Conservation (phyloP, 306 rosid species). For the Abrus pulchellus region DNA sequence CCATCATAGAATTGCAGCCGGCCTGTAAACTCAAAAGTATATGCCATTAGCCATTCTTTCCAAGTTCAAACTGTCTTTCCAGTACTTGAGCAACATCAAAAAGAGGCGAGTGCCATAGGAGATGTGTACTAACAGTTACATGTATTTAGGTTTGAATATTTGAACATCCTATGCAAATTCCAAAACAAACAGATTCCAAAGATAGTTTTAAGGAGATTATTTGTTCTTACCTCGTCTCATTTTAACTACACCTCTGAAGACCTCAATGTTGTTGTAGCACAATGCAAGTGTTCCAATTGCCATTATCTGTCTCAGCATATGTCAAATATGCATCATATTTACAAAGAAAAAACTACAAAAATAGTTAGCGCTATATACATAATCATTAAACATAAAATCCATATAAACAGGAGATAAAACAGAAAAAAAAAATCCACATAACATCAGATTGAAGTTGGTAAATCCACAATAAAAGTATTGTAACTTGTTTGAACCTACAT, state of each 20-base stretch:
- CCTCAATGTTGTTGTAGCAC: conserved; percentile 88
- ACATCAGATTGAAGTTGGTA: conserved; percentile 17
- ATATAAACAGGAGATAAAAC: conserved; percentile 26
- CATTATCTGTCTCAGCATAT: conserved; percentile 74
- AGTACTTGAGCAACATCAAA: conserved; percentile 15
- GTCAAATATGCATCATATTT: conserved; percentile 47
- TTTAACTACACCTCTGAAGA: conserved; percentile 98
- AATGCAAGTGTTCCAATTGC: conserved; percentile 93
- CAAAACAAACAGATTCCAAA: conserved; percentile 12
- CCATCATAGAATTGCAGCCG: conserved; percentile 17
- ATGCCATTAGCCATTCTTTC: neutral
- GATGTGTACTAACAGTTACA: conserved; percentile 27
- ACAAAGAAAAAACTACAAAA: conserved; percentile 8
- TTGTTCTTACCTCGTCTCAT: conserved; percentile 90
- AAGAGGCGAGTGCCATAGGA: conserved; percentile 15
- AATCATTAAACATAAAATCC: conserved; percentile 18
- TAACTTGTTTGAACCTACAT: conserved; percentile 34
- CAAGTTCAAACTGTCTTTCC: conserved; percentile 24
- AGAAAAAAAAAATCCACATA: conserved; percentile 6
- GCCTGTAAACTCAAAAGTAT: conserved; percentile 26
- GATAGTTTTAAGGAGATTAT: conserved; percentile 32
- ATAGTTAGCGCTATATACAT: conserved; percentile 3
- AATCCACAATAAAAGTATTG: conserved; percentile 13
- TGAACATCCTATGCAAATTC: conserved; percentile 13
- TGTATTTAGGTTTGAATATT: conserved; percentile 31